phyloP scores from a whole-genome alignment of 768 basidiomycete species.

The Fibroporia radiculosa region DNA sequence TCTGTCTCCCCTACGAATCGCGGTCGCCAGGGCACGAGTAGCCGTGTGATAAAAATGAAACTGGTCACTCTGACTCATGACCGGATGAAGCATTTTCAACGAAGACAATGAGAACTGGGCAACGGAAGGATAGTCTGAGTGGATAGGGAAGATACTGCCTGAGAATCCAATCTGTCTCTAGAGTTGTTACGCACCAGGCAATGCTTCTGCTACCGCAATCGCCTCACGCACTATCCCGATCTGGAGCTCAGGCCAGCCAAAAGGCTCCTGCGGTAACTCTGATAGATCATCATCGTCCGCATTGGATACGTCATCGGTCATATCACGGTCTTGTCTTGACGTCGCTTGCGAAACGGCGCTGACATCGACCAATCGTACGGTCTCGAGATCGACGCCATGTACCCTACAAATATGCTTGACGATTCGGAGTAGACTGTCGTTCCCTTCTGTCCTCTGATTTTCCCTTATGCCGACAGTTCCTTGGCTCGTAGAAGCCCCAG shows the following conservation, averaged over 20 bases:
- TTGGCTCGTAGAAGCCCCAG: constrained; percentile 24
- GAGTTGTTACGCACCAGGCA: constrained; percentile 61
- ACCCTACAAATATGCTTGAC: constrained; percentile 69
- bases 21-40: constrained; percentile 61
- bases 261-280: constrained; percentile 41
- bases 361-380: constrained; percentile 43
- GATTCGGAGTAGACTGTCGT: constrained; percentile 69
- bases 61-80: constrained; percentile 74
- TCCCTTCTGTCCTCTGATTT: constrained; percentile 72
- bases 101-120: constrained; percentile 88
- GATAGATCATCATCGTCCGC: constrained; percentile 27
- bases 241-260: constrained; percentile 94
- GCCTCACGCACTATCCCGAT: constrained; percentile 91
- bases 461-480: constrained; percentile 64
- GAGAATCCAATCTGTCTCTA: not conserved
- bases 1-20: constrained; percentile 69
- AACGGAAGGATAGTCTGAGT: constrained; percentile 72
- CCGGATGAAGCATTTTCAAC: constrained; percentile 60
- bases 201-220: constrained; percentile 80
- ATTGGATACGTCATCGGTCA: not conserved
- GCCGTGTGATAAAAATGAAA: constrained; percentile 69
- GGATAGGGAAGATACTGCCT: not conserved
- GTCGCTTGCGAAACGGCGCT: not conserved
- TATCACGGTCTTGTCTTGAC: not conserved
- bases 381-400: constrained; percentile 76